These are phyloP conservation scores for Monilinia fructicola DNA, from an alignment of 2,329 filamentous ascomycete species.

Conservation along the genomic window DNA sequence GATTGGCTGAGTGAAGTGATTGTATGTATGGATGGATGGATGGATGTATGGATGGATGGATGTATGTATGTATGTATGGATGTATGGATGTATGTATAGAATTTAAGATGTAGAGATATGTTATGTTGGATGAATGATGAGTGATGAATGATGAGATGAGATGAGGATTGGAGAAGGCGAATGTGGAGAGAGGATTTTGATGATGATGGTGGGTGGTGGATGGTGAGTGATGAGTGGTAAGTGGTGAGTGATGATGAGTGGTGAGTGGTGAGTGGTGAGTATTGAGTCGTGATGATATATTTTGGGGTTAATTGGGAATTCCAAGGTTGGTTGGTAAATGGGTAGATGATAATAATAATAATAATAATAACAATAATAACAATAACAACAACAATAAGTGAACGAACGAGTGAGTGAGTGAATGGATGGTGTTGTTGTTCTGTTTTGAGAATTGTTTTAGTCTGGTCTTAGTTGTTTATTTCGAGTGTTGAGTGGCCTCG, in stretches of 20 bases:
- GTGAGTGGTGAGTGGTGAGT: no score
- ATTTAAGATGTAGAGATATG: not conserved
- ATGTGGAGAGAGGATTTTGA: not conserved
- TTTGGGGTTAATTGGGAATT: not conserved
- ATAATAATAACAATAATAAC: no score
- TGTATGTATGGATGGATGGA: no score
- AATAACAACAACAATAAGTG: no score
- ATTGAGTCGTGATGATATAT: no score
- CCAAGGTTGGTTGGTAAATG: not conserved
- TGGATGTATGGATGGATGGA: no score
- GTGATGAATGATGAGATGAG: not conserved
- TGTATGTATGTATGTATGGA: not conserved
- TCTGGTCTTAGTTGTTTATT: not conserved
- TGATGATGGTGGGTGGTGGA: not conserved
- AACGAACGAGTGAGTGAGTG: no score
- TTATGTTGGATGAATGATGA: no score
- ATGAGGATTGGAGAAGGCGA: not conserved
- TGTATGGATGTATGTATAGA: not conserved
- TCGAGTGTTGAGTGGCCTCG: not conserved
- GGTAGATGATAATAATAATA: no score
- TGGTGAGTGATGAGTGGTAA: no score
- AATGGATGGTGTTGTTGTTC: conserved; percentile 13
- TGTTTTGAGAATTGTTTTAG: conserved; percentile 8
- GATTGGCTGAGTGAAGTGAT: not conserved
- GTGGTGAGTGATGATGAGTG: no score